A percentile compares a stretch with the other conserved stretches of the same genome.
phyloP scores from a whole-genome alignment of 805 yeast genomes.

The Lipomyces yamanashiensis region DNA sequence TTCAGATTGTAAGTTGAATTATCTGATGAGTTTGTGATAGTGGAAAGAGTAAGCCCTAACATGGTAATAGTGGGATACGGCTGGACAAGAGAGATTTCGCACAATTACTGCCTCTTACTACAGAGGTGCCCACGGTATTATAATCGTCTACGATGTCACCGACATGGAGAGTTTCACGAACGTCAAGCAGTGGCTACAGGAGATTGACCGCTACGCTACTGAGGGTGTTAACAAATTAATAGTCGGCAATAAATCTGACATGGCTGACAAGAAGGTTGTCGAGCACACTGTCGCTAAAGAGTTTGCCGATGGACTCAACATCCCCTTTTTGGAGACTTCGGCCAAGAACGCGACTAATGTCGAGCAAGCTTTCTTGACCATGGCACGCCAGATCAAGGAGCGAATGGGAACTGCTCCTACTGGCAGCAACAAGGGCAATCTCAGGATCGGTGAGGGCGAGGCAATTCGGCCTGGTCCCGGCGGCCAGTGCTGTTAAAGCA shows the following conservation, averaged over 20 bases:
- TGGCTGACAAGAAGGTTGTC: slow-evolving; percentile 90
- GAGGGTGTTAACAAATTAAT: slow-evolving; percentile 94
- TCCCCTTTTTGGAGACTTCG: slow-evolving; percentile 94
- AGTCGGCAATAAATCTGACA: slow-evolving; percentile 96
- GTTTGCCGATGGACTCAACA: slow-evolving; percentile 92
- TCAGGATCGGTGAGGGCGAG: slow-evolving; percentile 49
- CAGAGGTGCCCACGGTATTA: slow-evolving; percentile 98
- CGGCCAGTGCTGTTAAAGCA: slow-evolving; percentile 49
- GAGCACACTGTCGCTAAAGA: slow-evolving; percentile 96
- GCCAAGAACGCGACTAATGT: slow-evolving; percentile 95
- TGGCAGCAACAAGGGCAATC: slow-evolving; percentile 48
- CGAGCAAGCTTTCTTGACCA: slow-evolving; percentile 96
- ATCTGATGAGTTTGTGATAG: neutral
- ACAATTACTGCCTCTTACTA: slow-evolving; percentile 96
- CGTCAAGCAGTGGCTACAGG: slow-evolving; percentile 98
- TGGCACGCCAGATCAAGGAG: slow-evolving; percentile 98
- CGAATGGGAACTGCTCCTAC: slow-evolving; percentile 73
- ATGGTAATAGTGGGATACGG: slow-evolving; percentile 81
- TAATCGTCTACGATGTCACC: slow-evolving; percentile 96
- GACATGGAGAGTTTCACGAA: slow-evolving; percentile 87
- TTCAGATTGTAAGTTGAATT: slow-evolving; percentile 64
- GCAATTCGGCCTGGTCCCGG: slow-evolving; percentile 49
- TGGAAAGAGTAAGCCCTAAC: neutral
- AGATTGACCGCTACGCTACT: slow-evolving; percentile 96
- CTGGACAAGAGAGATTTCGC: slow-evolving; percentile 98